Evolutionary conservation across 2,329 filamentous ascomycete genomes (phyloP).

Genomic region (Penicillium sp.): DNA sequence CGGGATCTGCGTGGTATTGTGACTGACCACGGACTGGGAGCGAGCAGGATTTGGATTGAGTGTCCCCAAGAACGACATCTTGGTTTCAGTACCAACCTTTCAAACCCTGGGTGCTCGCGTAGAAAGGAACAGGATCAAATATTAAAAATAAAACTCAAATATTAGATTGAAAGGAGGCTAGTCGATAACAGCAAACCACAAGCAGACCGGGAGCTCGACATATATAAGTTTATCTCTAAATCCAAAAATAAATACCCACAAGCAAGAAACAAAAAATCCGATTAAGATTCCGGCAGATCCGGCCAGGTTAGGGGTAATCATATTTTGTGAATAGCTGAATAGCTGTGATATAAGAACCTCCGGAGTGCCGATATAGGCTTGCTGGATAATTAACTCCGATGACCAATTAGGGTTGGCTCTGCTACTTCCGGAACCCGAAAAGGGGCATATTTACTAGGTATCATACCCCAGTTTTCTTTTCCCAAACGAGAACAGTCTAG

Average conservation of each 20-base stretch:
- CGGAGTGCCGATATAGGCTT: not conserved
- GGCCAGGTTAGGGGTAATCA: not conserved
- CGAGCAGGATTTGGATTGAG: not conserved
- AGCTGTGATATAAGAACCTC: not conserved
- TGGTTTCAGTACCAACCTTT: not conserved
- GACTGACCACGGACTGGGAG: not conserved
- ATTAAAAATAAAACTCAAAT: not conserved
- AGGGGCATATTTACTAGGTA: not conserved
- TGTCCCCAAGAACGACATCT: not conserved
- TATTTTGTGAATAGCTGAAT: not conserved
- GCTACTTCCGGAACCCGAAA: not conserved
- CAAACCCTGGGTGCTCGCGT: no score
- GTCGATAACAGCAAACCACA: not conserved
- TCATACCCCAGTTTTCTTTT: not conserved
- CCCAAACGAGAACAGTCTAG: not conserved
- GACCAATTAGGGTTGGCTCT: not conserved
- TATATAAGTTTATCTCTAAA: not conserved
- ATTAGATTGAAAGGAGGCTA: not conserved
- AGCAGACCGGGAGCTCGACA: not conserved
- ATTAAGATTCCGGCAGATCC: not conserved
- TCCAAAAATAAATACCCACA: not conserved
- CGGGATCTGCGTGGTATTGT: not conserved
- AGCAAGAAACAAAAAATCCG: not conserved
- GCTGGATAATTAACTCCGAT: not conserved
- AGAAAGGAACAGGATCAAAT: not conserved